phyloP scores from a whole-genome alignment of 805 yeast genomes.

The Candida montana region DNA sequence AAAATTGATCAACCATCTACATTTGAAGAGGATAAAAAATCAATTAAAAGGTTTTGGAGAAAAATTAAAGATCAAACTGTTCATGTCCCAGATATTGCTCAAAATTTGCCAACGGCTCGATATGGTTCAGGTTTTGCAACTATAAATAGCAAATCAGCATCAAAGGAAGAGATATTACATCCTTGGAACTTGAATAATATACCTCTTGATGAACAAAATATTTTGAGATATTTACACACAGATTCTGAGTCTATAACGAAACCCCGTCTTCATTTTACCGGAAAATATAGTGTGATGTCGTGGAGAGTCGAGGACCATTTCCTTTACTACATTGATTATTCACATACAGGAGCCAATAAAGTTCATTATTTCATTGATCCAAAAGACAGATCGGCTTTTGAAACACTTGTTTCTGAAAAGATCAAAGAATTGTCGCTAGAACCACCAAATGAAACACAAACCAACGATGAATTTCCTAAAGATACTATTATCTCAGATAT shows the following conservation, averaged over 20 bases:
- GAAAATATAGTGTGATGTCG: slow-evolving; percentile 47
- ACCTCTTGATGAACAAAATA: slow-evolving; percentile 43
- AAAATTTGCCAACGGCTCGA: slow-evolving; percentile 28
- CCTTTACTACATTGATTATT: slow-evolving; percentile 47
- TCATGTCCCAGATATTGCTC: slow-evolving; percentile 34
- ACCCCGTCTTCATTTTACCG: slow-evolving; percentile 45
- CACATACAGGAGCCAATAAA: slow-evolving; percentile 49
- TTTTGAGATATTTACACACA: slow-evolving; percentile 40
- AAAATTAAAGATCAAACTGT: slow-evolving; percentile 27
- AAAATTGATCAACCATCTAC: too few species aligned
- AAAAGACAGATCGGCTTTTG: slow-evolving; percentile 46
- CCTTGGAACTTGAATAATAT: slow-evolving; percentile 60
- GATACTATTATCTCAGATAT: slow-evolving; percentile 17
- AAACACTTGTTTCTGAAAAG: slow-evolving; percentile 46
- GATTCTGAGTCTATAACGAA: slow-evolving; percentile 37
- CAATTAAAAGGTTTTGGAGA: slow-evolving; percentile 20
- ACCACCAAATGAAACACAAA: too few species aligned
- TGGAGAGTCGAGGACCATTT: slow-evolving; percentile 63
- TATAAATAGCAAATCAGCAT: slow-evolving; percentile 2
- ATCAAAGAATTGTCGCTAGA: slow-evolving; percentile 26
- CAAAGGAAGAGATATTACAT: slow-evolving; percentile 18
- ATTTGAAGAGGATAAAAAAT: slow-evolving; percentile 14
- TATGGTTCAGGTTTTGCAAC: slow-evolving; percentile 37
- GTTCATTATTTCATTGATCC: slow-evolving; percentile 64
- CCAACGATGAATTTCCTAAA: slow-evolving; percentile 7